phyloP scores from a whole-genome alignment of 2,329 filamentous ascomycete species.

The Thielaviopsis populi region DNA sequence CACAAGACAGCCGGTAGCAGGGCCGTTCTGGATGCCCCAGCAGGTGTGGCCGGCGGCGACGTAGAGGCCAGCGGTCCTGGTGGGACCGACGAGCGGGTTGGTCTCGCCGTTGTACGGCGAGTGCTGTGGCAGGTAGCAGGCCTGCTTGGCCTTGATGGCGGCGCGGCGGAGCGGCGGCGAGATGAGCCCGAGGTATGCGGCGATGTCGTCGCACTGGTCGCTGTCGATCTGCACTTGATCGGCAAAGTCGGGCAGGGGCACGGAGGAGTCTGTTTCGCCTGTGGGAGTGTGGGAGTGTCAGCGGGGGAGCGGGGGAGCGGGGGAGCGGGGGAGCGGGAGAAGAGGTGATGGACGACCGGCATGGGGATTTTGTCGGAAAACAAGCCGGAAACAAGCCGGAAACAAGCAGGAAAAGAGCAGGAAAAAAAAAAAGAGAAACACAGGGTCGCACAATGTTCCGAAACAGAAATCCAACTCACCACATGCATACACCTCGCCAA shows the following conservation, averaged over 20 bases:
- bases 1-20: constrained; percentile 70
- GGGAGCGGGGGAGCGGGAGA: too few relatives aligned
- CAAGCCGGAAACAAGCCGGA: too few relatives aligned
- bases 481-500: constrained; percentile 84
- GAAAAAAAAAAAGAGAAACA: too few relatives aligned
- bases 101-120: constrained; percentile 42
- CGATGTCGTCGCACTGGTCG: constrained; percentile 66
- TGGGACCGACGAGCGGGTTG: constrained; percentile 63
- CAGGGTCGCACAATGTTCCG: neutral
- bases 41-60: constrained; percentile 87
- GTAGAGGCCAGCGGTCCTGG: constrained; percentile 56
- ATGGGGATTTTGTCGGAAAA: too few relatives aligned
- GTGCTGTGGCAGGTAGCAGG: constrained; percentile 83
- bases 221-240: constrained; percentile 64
- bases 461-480: constrained; percentile 32
- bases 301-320: too few relatives aligned
- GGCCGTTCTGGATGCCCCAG: constrained; percentile 96
- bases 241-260: constrained; percentile 61
- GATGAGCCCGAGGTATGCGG: constrained; percentile 58
- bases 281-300: neutral
- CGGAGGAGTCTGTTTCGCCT: constrained; percentile 59
- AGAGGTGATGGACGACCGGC: too few relatives aligned
- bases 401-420: too few relatives aligned
- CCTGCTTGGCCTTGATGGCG: constrained; percentile 60
- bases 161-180: constrained; percentile 51